phyloP scores from a whole-genome alignment of 2,329 filamentous ascomycete genomes.

The Neurospora sp. region DNA sequence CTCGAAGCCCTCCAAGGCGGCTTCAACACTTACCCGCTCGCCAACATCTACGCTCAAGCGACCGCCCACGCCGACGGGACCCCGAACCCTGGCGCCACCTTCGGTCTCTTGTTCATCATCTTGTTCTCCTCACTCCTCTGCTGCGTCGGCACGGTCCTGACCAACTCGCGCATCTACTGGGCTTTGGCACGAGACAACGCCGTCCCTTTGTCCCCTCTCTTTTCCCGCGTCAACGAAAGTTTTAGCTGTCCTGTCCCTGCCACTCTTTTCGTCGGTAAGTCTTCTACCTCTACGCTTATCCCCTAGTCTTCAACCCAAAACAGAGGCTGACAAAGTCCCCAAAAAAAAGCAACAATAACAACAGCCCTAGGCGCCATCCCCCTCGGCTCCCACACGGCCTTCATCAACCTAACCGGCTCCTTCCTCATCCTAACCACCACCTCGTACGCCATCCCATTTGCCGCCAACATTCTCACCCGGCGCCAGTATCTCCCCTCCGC shows the following conservation, averaged over 20 bases:
- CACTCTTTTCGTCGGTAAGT: slow-evolving; percentile 39
- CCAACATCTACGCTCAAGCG: slow-evolving; percentile 52
- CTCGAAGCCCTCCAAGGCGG: slow-evolving; percentile 40
- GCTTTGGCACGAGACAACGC: slow-evolving; percentile 49
- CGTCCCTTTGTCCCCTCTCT: slow-evolving; percentile 44
- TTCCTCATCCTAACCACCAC: slow-evolving; percentile 47
- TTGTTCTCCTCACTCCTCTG: slow-evolving; percentile 41
- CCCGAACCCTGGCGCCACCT: slow-evolving; percentile 40
- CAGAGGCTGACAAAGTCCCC: neutral
- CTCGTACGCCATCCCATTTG: slow-evolving; percentile 40
- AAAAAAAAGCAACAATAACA: slow-evolving; percentile 29
- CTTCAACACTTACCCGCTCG: slow-evolving; percentile 49
- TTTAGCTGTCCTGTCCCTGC: slow-evolving; percentile 51
- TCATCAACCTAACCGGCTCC: slow-evolving; percentile 47
- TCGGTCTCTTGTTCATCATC: slow-evolving; percentile 48
- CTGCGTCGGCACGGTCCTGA: slow-evolving; percentile 41
- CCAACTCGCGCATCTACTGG: slow-evolving; percentile 37
- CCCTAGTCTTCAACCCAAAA: neutral
- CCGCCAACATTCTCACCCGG: slow-evolving; percentile 41
- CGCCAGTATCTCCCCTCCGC: slow-evolving; percentile 41
- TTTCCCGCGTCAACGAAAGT: slow-evolving; percentile 40
- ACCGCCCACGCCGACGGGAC: slow-evolving; percentile 33
- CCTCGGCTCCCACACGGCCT: slow-evolving; percentile 43
- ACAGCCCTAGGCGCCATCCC: slow-evolving; percentile 48
- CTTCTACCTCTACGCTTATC: neutral